Percentiles rank a stretch among this genome's conserved stretches.
These are phyloP conservation scores for Psilocybe cyanescens DNA, from an alignment of 768 basidiomycete species.

Conservation along the genomic window DNA sequence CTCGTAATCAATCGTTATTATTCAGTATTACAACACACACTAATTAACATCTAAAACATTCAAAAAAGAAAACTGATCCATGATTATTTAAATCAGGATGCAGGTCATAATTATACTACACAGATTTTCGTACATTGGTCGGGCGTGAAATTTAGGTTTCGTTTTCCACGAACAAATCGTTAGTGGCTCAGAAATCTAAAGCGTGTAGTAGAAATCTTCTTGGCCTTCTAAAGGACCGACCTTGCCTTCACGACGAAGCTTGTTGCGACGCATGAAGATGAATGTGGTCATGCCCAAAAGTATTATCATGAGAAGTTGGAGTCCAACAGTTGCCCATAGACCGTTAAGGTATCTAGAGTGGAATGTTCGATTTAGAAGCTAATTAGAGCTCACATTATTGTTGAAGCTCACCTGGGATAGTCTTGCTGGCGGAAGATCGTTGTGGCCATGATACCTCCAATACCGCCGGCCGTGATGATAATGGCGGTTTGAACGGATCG, in stretches of 20 bases:
- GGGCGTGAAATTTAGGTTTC: too few relatives aligned
- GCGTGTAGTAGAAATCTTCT: slow-evolving; percentile 24
- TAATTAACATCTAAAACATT: too few relatives aligned
- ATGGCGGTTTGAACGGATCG: slow-evolving; percentile 40
- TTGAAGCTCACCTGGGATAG: slow-evolving; percentile 23
- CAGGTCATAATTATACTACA: too few relatives aligned
- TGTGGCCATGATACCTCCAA: slow-evolving; percentile 44
- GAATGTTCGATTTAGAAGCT: neutral
- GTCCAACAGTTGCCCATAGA: slow-evolving; percentile 27
- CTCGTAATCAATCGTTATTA: too few relatives aligned
- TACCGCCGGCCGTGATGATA: slow-evolving; percentile 38
- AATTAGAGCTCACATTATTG: neutral
- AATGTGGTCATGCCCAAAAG: slow-evolving; percentile 19
- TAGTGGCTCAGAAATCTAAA: too few relatives aligned
- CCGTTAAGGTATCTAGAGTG: slow-evolving; percentile 22
- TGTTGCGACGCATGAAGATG: slow-evolving; percentile 22
- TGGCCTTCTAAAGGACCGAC: slow-evolving; percentile 23
- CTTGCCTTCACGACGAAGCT: slow-evolving; percentile 20
- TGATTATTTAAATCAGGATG: too few relatives aligned
- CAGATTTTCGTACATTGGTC: too few relatives aligned
- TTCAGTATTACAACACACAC: too few relatives aligned
- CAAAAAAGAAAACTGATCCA: too few relatives aligned
- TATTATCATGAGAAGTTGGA: slow-evolving; percentile 21
- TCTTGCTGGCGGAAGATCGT: slow-evolving; percentile 42
- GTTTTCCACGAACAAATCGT: too few relatives aligned